Evolutionary conservation across 2,329 filamentous ascomycete genomes (phyloP).

Genomic region (Coniosporium tulheliwenetii): DNA sequence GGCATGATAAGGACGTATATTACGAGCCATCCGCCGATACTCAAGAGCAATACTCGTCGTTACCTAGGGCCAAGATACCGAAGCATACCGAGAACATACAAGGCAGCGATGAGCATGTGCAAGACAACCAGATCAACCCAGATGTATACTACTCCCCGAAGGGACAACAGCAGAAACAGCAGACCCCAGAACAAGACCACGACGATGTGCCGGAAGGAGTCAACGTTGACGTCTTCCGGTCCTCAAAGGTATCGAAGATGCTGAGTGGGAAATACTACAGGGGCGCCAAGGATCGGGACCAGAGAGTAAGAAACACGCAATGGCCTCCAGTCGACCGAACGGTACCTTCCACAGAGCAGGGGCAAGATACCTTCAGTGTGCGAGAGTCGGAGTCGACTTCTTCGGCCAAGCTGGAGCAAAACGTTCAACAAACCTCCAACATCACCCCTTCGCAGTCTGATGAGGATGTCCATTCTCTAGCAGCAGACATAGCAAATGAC

Average conservation of each 20-base stretch:
- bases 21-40: constrained; percentile 33
- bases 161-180: constrained; percentile 8
- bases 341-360: constrained; percentile 17
- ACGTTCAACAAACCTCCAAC: constrained; percentile 7
- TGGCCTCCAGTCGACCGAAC: constrained; percentile 19
- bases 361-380: constrained; percentile 20
- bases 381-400: constrained; percentile 6
- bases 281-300: constrained; percentile 11
- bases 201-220: constrained; percentile 40
- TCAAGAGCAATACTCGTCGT: constrained; percentile 32
- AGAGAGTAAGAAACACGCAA: no score
- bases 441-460: constrained; percentile 2
- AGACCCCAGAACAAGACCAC: constrained; percentile 16
- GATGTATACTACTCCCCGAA: constrained; percentile 36
- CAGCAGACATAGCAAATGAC: constrained; percentile 30
- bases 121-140: constrained; percentile 32
- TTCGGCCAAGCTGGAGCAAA: constrained; percentile 3
- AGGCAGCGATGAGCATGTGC: constrained; percentile 22
- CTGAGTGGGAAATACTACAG: constrained; percentile 29
- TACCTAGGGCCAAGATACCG: constrained; percentile 41
- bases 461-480: constrained; percentile 29
- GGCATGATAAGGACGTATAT: constrained; percentile 40
- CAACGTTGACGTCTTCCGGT: constrained; percentile 47
- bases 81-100: constrained; percentile 32
- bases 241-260: constrained; percentile 39